phyloP scores from a whole-genome alignment of 2,329 filamentous ascomycete species.

The Aspergillus sojae region DNA sequence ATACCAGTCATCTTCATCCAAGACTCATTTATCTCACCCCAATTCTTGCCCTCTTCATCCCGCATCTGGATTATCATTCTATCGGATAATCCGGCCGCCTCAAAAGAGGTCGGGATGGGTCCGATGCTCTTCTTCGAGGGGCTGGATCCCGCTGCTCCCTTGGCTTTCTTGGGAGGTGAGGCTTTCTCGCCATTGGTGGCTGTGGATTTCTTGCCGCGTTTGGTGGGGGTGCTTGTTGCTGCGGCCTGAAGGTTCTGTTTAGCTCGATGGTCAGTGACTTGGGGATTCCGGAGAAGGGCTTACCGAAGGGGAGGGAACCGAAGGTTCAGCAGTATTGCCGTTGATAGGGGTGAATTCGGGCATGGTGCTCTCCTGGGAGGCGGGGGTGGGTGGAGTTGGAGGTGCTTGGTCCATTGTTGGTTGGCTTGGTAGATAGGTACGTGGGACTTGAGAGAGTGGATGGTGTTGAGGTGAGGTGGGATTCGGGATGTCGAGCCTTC shows the following conservation, averaged over 20 bases:
- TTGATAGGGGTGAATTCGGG: not conserved
- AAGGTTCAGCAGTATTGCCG: not conserved
- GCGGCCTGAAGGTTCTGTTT: not conserved
- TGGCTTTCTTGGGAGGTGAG: constrained; percentile 20
- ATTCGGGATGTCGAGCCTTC: too few species aligned
- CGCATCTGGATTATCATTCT: constrained; percentile 32
- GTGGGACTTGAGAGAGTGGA: not conserved
- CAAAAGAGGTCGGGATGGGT: constrained; percentile 27
- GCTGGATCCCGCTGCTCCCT: not conserved
- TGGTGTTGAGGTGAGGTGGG: not conserved
- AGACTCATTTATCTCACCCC: constrained; percentile 29
- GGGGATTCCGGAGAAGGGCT: not conserved
- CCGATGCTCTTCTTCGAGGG: constrained; percentile 12
- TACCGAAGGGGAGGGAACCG: not conserved
- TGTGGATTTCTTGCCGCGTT: constrained; percentile 24
- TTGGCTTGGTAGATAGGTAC: not conserved
- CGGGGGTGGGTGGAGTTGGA: not conserved
- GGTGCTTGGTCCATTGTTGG: not conserved
- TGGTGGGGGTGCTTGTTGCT: constrained; percentile 20
- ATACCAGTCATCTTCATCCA: constrained; percentile 34
- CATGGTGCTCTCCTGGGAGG: not conserved
- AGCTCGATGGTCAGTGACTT: not conserved
- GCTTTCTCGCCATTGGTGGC: constrained; percentile 3
- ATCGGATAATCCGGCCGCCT: constrained; percentile 24
- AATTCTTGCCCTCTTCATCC: constrained; percentile 27